Evolutionary conservation across 73 alveolate genomes (phyloP).

Genomic region (Breviolum minutum): DNA sequence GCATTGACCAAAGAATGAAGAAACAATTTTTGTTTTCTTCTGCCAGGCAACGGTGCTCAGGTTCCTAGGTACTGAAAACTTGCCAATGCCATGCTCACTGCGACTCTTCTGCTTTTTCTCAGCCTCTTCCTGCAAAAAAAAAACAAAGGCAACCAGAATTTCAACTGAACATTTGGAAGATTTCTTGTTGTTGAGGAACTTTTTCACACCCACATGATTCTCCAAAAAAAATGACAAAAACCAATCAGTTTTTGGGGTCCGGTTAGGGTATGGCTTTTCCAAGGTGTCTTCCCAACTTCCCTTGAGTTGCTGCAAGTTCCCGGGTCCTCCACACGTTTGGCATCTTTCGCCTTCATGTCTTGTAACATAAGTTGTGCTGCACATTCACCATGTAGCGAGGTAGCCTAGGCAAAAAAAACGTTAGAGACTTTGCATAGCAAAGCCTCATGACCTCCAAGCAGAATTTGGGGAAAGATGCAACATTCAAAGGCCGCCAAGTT

Average conservation of each 20-base stretch:
- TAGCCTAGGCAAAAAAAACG: neutral
- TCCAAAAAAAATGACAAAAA: too few relatives aligned
- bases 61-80: constrained; percentile 43
- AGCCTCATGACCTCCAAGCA: neutral
- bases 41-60: neutral
- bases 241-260: too few relatives aligned
- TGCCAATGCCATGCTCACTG: constrained; percentile 75
- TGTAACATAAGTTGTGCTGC: constrained; percentile 78
- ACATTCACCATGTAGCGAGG: constrained; percentile 81
- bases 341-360: constrained; percentile 70
- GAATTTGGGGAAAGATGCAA: too few relatives aligned
- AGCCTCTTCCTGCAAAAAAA: neutral
- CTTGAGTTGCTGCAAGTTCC: too few relatives aligned
- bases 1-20: neutral
- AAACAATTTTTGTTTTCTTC: neutral
- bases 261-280: too few relatives aligned
- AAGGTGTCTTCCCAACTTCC: too few relatives aligned
- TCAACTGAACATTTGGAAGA: neutral
- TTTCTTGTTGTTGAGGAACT: neutral
- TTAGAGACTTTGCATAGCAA: neutral
- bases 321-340: constrained; percentile 46
- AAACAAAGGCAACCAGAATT: neutral
- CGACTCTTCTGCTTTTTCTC: constrained; percentile 68
- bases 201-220: too few relatives aligned
- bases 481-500: neutral